Base-by-base conservation (phyloP, 345 rosid genomes). In the Salix exigua region DNA sequence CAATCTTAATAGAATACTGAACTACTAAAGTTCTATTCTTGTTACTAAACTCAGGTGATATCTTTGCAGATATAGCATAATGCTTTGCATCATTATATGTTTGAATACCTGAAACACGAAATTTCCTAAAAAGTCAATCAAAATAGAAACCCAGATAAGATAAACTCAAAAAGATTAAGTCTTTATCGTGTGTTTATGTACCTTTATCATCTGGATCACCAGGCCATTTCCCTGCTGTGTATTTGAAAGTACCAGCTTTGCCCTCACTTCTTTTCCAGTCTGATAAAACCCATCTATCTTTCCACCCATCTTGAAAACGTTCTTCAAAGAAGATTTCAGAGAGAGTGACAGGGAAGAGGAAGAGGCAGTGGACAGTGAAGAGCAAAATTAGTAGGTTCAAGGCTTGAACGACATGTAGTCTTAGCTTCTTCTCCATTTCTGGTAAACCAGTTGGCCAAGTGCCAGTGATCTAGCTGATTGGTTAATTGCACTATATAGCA, bases 41-140 rank as follows among this genome's bases (percentile, higher is more conserved):
- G 91, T 93, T 95, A 93, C 85, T 93, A 76, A 93, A 89, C 77
- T 95, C 98, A 0, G 89, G 91, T 23, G 62, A 8, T 78, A 91
- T 88, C 91, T 93, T 91, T 38, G 99, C 96, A 51, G 99, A 95
- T 70, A 93, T 91, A 0, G 97, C 97, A 81, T 73, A 89, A 80
- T 91, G 97, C 50, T 84, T 93, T 58, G 98, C 99, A 79, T 95
- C 99, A 64, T 86, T 84, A 73, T 87, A 80, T 1, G 99, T 93
- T 86, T 95, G 99, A 76, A 95, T 84, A 73, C 98, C 99, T 95
- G 62, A 58, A 9, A 58, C 62, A 80, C 77, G 79, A 66, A 70
- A 78, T 26, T 48, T 40, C 38, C 62, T 64, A 33, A 64, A 19
- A 58, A 46, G 31, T 64, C 35, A 64, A 33, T 33, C 35, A 33